phyloP scores from a whole-genome alignment of 768 basidiomycete species.

The Holtermannia corniformis region DNA sequence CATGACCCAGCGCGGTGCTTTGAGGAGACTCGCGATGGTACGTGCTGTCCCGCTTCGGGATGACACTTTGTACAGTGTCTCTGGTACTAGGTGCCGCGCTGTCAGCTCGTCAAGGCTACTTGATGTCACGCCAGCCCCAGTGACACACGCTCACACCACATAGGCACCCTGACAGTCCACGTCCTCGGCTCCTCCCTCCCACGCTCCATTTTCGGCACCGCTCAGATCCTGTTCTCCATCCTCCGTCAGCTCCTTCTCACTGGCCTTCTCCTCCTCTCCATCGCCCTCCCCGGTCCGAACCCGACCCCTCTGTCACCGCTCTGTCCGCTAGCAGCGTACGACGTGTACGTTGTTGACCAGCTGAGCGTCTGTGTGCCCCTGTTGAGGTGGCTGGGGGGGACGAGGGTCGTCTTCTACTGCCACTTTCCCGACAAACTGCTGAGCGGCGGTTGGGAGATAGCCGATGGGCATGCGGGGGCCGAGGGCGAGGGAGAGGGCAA shows the following conservation, averaged over 20 bases:
- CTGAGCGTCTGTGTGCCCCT: slow-evolving; percentile 85
- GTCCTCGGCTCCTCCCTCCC: slow-evolving; percentile 68
- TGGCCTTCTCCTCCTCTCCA: slow-evolving; percentile 50
- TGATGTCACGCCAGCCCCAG: background rate
- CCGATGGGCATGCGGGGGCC: slow-evolving; percentile 47
- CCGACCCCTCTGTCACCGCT: slow-evolving; percentile 16
- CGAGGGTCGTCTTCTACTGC: slow-evolving; percentile 91
- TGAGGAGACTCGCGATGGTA: slow-evolving; percentile 86
- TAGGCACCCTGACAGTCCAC: slow-evolving; percentile 72
- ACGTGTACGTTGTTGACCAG: slow-evolving; percentile 91
- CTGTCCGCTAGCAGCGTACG: slow-evolving; percentile 42
- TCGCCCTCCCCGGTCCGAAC: slow-evolving; percentile 27
- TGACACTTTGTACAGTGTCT: background rate
- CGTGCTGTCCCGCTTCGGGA: slow-evolving; percentile 24
- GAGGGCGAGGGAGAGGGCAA: slow-evolving; percentile 8
- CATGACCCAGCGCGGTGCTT: slow-evolving; percentile 83
- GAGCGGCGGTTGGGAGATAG: slow-evolving; percentile 36
- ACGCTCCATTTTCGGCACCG: slow-evolving; percentile 52
- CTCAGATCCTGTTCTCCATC: slow-evolving; percentile 85
- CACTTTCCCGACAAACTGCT: slow-evolving; percentile 96
- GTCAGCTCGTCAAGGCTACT: too few species aligned
- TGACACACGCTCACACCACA: background rate
- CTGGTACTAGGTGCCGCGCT: too few species aligned
- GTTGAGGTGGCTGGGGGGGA: slow-evolving; percentile 55
- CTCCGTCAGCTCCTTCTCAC: slow-evolving; percentile 77